Evolutionary conservation across 257 asterid genomes (phyloP).

Genomic region (Solanum neorickii): DNA sequence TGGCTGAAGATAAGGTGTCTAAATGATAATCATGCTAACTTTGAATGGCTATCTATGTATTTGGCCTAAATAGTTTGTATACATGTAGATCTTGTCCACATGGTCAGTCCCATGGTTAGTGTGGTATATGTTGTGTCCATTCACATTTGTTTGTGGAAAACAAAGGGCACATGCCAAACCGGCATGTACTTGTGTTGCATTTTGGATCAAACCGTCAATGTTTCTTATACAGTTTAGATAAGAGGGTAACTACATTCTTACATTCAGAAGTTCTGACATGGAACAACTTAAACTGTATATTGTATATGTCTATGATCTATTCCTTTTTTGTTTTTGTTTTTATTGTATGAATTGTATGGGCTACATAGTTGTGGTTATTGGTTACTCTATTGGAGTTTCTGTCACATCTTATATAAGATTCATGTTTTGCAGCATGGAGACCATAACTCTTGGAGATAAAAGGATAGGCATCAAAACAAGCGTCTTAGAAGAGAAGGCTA

Average conservation of each 20-base stretch:
- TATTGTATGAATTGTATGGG: background rate
- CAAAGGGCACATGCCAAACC: background rate
- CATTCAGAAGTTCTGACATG: background rate
- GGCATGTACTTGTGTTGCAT: background rate
- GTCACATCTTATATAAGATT: background rate
- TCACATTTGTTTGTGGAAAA: background rate
- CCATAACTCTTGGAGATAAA: slow-evolving; percentile 92
- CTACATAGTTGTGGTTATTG: background rate
- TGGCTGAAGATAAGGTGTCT: background rate
- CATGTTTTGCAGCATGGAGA: slow-evolving; percentile 75
- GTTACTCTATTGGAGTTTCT: background rate
- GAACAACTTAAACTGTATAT: background rate
- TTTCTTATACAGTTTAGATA: background rate
- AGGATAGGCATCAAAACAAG: slow-evolving; percentile 96
- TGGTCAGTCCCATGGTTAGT: background rate
- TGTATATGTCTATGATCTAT: background rate
- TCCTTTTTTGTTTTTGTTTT: background rate
- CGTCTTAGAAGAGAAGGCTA: slow-evolving; percentile 95
- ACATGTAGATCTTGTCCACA: background rate
- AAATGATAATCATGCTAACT: background rate
- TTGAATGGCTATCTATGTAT: background rate
- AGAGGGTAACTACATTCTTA: background rate
- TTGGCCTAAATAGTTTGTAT: background rate
- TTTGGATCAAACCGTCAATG: background rate
- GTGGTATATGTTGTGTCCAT: background rate